Base-by-base conservation (phyloP, 106 monocot genomes). In the Platanthera guangdongensis region DNA sequence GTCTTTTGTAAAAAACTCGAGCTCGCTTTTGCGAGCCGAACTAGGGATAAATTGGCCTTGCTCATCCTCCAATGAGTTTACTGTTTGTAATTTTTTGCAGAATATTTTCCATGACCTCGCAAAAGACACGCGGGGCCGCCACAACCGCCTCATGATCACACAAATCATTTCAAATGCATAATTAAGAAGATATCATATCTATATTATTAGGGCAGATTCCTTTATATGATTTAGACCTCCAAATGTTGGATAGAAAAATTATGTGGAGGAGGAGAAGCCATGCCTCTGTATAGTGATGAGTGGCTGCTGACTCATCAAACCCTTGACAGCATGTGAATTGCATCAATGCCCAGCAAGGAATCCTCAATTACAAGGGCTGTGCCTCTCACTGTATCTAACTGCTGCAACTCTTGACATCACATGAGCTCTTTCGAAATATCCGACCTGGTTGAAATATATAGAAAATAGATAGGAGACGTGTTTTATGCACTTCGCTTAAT, bases 111-210 rank as follows among this genome's bases (percentile, higher is more conserved):
- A 25, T 25, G 25, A 25, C 25, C 39, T 39, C 39, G 39, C 39
- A 71, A 71, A 16, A 47, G 47, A 71, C 70, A 71, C 45, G 18
- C 47, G 48, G 8, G 48, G 48, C 3, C 47, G n/a, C 70, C 47
- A 71, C 70, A 14, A 4, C 12, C 6, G 18, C 14, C 4, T 47
- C 48, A 71, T 48, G 12, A 46, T 71, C 48, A 48, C 48, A 47
- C 18, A 4, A 7, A 71, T 71, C 70, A 48, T 71, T 47, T 71
- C 70, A 71, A 39, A 39, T 71, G 15, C 16, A 71, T 7, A 48
- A 71, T 47, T 47, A 48, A 71, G 70, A 71, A 71, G 70, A 71
- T 71, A 71, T 71, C 70, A 71, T 71, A 71, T 71, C 70, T 71
- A 3, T 71, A 48, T 15, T 71, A 71, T 4, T 47, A 71, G 13